These are phyloP conservation scores for Nakazawaea ernobii DNA, from an alignment of 805 yeast genomes.

Conservation along the genomic window DNA sequence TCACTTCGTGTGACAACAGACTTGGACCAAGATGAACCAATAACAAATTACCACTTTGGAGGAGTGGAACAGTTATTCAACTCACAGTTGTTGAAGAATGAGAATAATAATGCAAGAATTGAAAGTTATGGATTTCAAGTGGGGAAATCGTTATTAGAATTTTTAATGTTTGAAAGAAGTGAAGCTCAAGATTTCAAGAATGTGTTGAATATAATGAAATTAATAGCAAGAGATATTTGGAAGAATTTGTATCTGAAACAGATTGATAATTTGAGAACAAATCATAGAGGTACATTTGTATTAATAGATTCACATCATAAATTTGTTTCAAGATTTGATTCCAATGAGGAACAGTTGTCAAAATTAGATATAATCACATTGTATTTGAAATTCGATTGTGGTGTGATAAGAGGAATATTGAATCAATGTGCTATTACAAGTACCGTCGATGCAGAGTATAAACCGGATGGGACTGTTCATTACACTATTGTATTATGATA, in stretches of 20 bases:
- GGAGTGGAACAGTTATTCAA: constrained; percentile 32
- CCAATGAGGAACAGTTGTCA: constrained; percentile 1
- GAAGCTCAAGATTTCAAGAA: constrained; percentile 42
- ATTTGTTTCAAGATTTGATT: constrained; percentile 4
- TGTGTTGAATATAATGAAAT: constrained; percentile 80
- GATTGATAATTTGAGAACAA: constrained; percentile 88
- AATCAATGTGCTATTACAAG: constrained; percentile 2
- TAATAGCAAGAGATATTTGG: constrained; percentile 92
- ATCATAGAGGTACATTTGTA: constrained; percentile 82
- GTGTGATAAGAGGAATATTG: constrained; percentile 9
- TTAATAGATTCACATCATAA: constrained; percentile 44
- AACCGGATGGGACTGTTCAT: constrained; percentile 8
- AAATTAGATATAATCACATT: constrained; percentile 2
- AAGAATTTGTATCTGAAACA: constrained; percentile 71
- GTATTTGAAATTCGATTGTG: constrained; percentile 10
- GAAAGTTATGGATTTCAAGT: constrained; percentile 63
- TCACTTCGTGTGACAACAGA: constrained; percentile 57
- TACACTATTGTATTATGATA: constrained; percentile 8
- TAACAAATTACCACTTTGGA: constrained; percentile 27
- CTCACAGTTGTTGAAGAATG: constrained; percentile 29
- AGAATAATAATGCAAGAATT: constrained; percentile 52
- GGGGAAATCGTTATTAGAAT: constrained; percentile 27
- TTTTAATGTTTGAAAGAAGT: constrained; percentile 20
- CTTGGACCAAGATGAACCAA: constrained; percentile 20
- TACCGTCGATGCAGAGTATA: constrained; percentile 6